Conservation (phyloP, 2,329 filamentous ascomycete genomes). For the Cercospora sp. region DNA sequence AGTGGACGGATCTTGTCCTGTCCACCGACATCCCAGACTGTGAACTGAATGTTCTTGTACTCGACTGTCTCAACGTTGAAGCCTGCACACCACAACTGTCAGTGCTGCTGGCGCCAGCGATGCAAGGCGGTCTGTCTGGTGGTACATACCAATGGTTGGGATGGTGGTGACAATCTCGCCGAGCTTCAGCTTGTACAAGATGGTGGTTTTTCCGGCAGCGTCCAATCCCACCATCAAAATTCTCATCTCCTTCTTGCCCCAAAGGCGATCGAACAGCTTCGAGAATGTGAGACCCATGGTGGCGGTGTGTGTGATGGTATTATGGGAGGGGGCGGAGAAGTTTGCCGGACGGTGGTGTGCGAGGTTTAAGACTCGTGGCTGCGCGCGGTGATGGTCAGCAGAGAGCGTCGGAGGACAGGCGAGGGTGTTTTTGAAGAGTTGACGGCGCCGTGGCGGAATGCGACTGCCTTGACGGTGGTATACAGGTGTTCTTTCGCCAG, state of each 20-base stretch:
- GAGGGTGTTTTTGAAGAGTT: background rate
- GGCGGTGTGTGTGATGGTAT: slow-evolving; percentile 46
- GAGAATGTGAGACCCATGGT: slow-evolving; percentile 91
- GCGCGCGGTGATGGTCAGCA: slow-evolving; percentile 2
- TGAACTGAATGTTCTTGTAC: slow-evolving; percentile 99
- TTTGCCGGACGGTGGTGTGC: background rate
- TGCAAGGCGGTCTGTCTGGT: background rate
- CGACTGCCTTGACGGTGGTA: slow-evolving; percentile 24
- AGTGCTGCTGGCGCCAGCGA: slow-evolving; percentile 6
- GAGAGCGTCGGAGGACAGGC: background rate
- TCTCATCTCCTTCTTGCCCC: slow-evolving; percentile 98
- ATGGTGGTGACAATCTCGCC: slow-evolving; percentile 98
- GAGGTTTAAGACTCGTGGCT: background rate
- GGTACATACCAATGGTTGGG: slow-evolving; percentile 73
- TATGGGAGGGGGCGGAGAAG: slow-evolving; percentile 7
- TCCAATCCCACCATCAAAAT: slow-evolving; percentile 97
- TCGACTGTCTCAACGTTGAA: slow-evolving; percentile 99
- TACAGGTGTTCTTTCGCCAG: slow-evolving; percentile 23
- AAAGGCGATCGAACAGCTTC: slow-evolving; percentile 98
- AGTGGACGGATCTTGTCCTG: slow-evolving; percentile 98
- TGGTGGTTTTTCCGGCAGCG: slow-evolving; percentile 97
- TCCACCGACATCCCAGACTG: slow-evolving; percentile 97
- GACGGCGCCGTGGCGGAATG: slow-evolving; percentile 13
- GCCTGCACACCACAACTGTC: slow-evolving; percentile 44
- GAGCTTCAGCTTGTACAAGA: slow-evolving; percentile 98